These are phyloP conservation scores for Chrysoporthe cubensis DNA, from an alignment of 2,329 filamentous ascomycete species.

Conservation along the genomic window DNA sequence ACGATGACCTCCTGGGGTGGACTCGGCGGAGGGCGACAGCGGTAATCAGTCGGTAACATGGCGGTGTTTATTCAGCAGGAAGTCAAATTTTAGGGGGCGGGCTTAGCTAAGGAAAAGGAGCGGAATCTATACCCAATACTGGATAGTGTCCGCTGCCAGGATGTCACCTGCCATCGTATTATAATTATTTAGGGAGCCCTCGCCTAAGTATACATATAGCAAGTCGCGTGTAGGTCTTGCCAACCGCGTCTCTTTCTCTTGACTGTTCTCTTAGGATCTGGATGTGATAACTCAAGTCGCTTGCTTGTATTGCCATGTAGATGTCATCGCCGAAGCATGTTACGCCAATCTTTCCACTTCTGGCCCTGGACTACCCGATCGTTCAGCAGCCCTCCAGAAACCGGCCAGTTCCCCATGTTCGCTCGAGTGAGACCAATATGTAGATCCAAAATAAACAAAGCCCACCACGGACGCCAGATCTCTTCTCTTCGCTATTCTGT, in stretches of 20 bases:
- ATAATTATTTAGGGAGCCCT: not conserved
- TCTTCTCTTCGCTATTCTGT: not conserved
- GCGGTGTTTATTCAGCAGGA: not conserved
- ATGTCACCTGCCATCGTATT: not conserved
- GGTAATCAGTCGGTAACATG: not conserved
- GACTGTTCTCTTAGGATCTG: not conserved
- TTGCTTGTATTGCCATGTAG: conserved; percentile 15
- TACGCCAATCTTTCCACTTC: not conserved
- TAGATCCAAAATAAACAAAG: not conserved
- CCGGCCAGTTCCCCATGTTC: no score
- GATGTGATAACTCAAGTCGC: not conserved
- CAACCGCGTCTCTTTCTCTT: not conserved
- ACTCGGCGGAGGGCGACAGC: not conserved
- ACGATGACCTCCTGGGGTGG: not conserved
- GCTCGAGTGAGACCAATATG: not conserved
- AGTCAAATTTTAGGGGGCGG: not conserved
- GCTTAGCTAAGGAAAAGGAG: not conserved
- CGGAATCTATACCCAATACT: conserved; percentile 13
- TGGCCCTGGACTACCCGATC: not conserved
- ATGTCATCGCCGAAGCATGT: conserved; percentile 13
- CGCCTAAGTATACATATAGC: not conserved
- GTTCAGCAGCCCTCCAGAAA: not conserved
- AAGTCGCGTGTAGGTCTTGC: not conserved
- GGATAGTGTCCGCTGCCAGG: conserved; percentile 10
- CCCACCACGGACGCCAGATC: not conserved